These are phyloP conservation scores for Funneliformis caledonium DNA, from an alignment of 371 early-diverging fungal genomes.

Conservation along the genomic window DNA sequence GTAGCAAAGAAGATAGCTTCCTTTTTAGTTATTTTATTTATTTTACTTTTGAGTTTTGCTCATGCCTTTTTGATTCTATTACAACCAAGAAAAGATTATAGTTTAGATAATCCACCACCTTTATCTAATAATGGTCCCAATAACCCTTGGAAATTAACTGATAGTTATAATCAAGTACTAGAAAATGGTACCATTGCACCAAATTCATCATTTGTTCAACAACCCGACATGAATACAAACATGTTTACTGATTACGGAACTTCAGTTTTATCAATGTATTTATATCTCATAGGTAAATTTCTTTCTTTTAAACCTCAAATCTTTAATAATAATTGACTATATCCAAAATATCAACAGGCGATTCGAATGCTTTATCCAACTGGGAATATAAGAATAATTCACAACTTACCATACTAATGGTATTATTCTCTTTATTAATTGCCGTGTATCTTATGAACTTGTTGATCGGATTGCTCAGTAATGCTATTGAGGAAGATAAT, in stretches of 20 bases:
- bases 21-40: not conserved
- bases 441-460: slow-evolving; percentile 9
- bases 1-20: not conserved
- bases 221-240: not conserved
- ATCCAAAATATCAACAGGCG: too few species aligned
- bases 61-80: slow-evolving; percentile 3
- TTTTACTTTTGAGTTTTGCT: not conserved
- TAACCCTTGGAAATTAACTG: slow-evolving; percentile 1
- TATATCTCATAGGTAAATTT: not conserved
- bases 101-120: not conserved
- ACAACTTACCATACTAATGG: not conserved
- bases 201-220: too few species aligned
- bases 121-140: not conserved
- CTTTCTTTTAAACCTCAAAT: not conserved
- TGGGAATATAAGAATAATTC: not conserved
- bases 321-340: too few species aligned
- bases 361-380: not conserved
- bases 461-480: slow-evolving; percentile 1
- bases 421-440: slow-evolving; percentile 1
- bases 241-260: not conserved
- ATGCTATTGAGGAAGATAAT: not conserved
- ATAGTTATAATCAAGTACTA: too few species aligned
- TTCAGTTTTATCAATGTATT: slow-evolving; percentile 1
- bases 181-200: not conserved
- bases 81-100: not conserved